Conservation (phyloP, 805 yeast genomes). For the Candida pseudofarinosa region DNA sequence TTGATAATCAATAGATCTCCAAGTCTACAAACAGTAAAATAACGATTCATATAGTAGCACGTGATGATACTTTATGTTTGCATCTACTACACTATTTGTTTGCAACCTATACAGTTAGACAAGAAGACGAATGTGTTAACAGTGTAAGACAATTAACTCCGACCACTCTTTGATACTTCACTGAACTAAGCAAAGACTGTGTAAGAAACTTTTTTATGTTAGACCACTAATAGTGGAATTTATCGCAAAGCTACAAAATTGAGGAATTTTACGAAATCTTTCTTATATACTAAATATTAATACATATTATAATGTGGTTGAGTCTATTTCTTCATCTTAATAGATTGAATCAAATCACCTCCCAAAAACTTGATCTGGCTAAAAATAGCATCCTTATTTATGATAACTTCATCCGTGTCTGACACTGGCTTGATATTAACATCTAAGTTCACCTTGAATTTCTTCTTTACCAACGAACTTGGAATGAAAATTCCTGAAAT, state of each 20-base stretch:
- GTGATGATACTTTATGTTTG: background rate
- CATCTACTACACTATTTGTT: background rate
- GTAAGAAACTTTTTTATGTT: too few species aligned
- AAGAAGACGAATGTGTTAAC: too few species aligned
- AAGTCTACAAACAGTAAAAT: too few species aligned
- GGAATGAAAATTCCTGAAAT: constrained; percentile 84
- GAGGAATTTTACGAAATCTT: background rate
- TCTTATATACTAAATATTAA: background rate
- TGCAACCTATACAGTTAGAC: too few species aligned
- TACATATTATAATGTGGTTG: background rate
- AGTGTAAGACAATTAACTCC: too few species aligned
- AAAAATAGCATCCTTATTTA: constrained; percentile 71
- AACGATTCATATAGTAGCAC: too few species aligned
- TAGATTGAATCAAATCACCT: constrained; percentile 51
- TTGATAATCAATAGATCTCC: too few species aligned
- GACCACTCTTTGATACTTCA: too few species aligned
- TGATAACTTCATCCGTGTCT: constrained; percentile 45
- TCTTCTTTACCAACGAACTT: constrained; percentile 49
- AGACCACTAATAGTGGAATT: too few species aligned
- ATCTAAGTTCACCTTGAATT: constrained; percentile 77
- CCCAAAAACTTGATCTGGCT: constrained; percentile 68
- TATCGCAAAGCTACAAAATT: too few species aligned
- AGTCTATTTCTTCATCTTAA: constrained; percentile 30
- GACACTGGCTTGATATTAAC: constrained; percentile 64
- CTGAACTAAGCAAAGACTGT: too few species aligned